Evolutionary conservation across 1,139 yeast genomes (phyloP), one percentile per base, ranked within the genome.

Genomic region (Groenewaldozyma auringiensis): DNA sequence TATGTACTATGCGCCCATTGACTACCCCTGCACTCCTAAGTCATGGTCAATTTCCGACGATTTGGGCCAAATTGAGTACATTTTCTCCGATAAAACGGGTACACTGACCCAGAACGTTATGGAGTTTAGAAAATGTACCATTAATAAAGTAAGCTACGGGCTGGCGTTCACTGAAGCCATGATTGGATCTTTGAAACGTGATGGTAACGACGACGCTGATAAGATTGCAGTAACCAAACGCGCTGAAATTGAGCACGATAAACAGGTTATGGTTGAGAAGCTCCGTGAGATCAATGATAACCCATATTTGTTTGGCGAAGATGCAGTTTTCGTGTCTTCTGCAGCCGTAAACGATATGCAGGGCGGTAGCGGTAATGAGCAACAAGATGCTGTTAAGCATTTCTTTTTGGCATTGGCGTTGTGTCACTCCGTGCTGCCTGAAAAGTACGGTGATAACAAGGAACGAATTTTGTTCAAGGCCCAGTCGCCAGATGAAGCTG

Each of bases 31-130:
- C 66, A 79, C 89, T 2, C 97, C 98, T 3, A 89, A 92, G 61
- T 78, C 96, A 0, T 92, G 98, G 98, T 86, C 84, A 59, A 87
- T 94, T 43, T 86, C 96, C n/a, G 98, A 92, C 69, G 98, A 92
- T 65, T 72, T 92, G 57, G 98, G 98, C 21, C 97, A 92, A 66
- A 84, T 92, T 56, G 97, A 89, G 63, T 92, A 88, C 62, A 81
- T 92, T 39, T 92, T 92, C 66, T 85, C 95, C 60, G 97, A 92
- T 68, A 92, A 92, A 66, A 92, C 98, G 0, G 98, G 98, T 49
- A 92, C 98, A 0, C 72, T 92, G 55, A 92, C 98, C 1, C 97
- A 89, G 62, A 92, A 92, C 64, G 85, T 89, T 31, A 92, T 92
- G 97, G 96, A 89, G 62, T 89, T 88, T 66, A 86, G 87, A 56